Conservation (phyloP, 805 yeast genomes). For the Starmerella etchellsii region DNA sequence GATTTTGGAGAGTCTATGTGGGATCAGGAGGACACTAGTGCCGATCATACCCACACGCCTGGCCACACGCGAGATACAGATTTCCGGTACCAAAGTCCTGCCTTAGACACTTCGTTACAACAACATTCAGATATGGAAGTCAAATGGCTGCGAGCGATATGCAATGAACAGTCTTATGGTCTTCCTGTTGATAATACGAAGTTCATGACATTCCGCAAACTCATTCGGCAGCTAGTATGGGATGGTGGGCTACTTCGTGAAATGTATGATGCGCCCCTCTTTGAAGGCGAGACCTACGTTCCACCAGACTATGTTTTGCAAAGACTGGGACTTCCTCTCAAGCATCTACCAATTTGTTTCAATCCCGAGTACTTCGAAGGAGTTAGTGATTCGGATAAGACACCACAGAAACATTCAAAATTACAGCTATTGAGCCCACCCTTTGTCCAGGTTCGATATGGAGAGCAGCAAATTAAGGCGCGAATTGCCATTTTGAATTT, state of each 20-base stretch:
- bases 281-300: constrained; percentile 5
- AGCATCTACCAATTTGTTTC: constrained; percentile 1
- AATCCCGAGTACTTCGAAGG: not conserved
- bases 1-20: not conserved
- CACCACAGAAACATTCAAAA: not conserved
- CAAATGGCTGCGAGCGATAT: constrained; percentile 7
- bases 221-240: constrained; percentile 29
- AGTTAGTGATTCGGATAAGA: not conserved
- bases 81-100: not conserved
- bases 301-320: constrained; percentile 5
- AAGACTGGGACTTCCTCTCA: constrained; percentile 2
- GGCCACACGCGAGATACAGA: not conserved
- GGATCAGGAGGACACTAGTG: not conserved
- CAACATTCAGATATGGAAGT: constrained; percentile 1
- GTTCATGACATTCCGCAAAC: constrained; percentile 17
- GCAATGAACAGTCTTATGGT: not conserved
- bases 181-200: constrained; percentile 13
- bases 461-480: constrained; percentile 24
- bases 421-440: constrained; percentile 25
- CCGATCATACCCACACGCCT: not conserved
- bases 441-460: constrained; percentile 22
- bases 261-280: constrained; percentile 9
- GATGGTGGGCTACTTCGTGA: constrained; percentile 23
- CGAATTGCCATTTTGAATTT: constrained; percentile 29
- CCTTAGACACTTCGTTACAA: no score